Evolutionary conservation across 257 asterid genomes (phyloP), one percentile per base, ranked within the genome.

Genomic region (Nicotiana otophora): DNA sequence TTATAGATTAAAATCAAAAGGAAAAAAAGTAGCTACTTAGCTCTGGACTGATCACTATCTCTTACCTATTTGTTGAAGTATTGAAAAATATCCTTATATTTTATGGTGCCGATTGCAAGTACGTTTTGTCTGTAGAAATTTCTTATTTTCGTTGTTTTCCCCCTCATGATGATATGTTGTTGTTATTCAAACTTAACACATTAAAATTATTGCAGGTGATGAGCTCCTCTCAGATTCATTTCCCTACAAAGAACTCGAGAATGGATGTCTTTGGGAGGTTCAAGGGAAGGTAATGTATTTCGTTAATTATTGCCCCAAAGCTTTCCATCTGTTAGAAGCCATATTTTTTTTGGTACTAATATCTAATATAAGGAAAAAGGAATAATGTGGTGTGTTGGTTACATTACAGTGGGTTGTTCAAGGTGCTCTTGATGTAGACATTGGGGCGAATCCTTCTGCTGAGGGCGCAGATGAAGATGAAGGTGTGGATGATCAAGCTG

Each of bases 221-320:
- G 99, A 95, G 88, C 97, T 95, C n/a, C 99, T 95, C 78, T 95
- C 99, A 0, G 99, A 95, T 85, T 95, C 99, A 1, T 95, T 95
- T 51, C 95, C 97, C 1, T 93, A 92, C 94, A 91, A 82, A 87
- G 99, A 93, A 82, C 51, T 92, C 1, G 89, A 90, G 82, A 90
- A 87, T 84, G 97, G 97, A 6, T 85, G 86, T 48, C 92, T 95
- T 5, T 93, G 99, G 99, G 99, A 93, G 80, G 99, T 95, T 7
- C 93, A 89, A 8, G 99, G 98, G 81, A 92, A 93, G 97, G 98
- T 95, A 58, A 81, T 83, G 14, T 75, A 19, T 74, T 14, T n/a
- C 5, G 7, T 26, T 77, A 23, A 68, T 74, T 61, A 54, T 42
- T 31, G 64, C 16, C 53, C 9, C 51, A 10, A 60, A 57, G 26